Evolutionary conservation across 2,329 filamentous ascomycete genomes (phyloP), one percentile per base, ranked within the genome.

Genomic region (Fusarium fujikuroi): DNA sequence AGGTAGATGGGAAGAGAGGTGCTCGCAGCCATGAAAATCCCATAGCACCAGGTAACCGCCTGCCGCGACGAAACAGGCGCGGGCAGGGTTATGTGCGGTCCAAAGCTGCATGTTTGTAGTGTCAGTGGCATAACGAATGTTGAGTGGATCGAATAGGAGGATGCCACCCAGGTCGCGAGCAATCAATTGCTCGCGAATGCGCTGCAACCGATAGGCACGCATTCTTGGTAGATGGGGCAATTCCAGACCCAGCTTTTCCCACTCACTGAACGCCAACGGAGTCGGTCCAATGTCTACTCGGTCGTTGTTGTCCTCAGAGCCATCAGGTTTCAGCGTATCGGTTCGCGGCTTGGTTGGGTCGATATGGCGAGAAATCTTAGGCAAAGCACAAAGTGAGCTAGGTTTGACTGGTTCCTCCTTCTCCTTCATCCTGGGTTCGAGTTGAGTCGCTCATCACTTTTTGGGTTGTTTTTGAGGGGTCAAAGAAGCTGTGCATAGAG

Each of bases 391-490:
- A 9, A 19, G 18, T 10, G 36, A 19, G 36, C 9, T 19, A 18
- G 5, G 10, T 18, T 32, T 7, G 1, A 18, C 7, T 1, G 0
- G 15, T 4, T 32, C 21, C 2, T 32, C 15, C 21, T 7, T 49
- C 15, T 32, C 4, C 2, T 49, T 32, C 46, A 49, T 49, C 21
- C 10, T n/a, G 10, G 4, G 9, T 5, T 7, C 3, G 10, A 32
- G 7, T 9, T 1, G 0, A 12, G 4, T 7, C n/a, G 2, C 9
- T 18, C 5, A 21, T 49, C 3, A 4, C 21, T 16, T 30, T 4
- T 14, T 9, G 3, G 3, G 19, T n/a, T 2, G 7, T 10, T 7
- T 8, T 0, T 7, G 10, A 14, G 0, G 5, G 3, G 2, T 28
- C 9, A 5, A 21, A 3, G 5, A n/a, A 12, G 15, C 3, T 49